These are phyloP conservation scores for Babesia gibsoni DNA, from an alignment of 169 alveolate genomes.

Conservation along the genomic window DNA sequence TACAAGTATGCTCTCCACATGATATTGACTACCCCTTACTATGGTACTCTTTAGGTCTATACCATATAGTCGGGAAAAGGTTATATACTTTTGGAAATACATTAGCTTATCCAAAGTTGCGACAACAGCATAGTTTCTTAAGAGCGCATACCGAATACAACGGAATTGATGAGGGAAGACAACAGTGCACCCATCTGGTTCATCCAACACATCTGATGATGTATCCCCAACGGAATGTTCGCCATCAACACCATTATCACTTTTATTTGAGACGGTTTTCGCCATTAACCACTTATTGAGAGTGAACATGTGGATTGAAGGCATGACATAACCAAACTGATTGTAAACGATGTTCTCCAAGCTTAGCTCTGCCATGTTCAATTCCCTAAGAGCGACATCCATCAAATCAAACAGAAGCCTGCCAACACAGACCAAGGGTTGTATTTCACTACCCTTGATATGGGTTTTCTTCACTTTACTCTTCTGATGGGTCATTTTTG, in stretches of 20 bases:
- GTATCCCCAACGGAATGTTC: not conserved
- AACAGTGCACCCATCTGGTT: no score
- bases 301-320: not conserved
- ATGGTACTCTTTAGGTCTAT: constrained; percentile 61
- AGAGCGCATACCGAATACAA: constrained; percentile 32
- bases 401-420: constrained; percentile 10
- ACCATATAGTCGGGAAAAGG: constrained; percentile 49
- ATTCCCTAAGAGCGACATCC: constrained; percentile 22
- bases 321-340: constrained; percentile 28
- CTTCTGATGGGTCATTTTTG: constrained; percentile 17
- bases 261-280: not conserved
- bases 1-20: constrained; percentile 57
- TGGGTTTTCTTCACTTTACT: constrained; percentile 2
- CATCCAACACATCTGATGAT: not conserved
- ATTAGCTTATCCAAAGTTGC: constrained; percentile 57
- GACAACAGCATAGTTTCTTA: constrained; percentile 22
- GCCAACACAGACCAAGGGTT: constrained; percentile 15
- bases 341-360: constrained; percentile 22
- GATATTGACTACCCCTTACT: constrained; percentile 65
- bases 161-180: constrained; percentile 41
- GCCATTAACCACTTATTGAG: constrained; percentile 20
- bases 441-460: not conserved
- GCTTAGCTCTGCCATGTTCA: constrained; percentile 4
- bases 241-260: not conserved
- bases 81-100: constrained; percentile 48